These are phyloP conservation scores for Collybia sordida DNA, from an alignment of 768 basidiomycete species.

Conservation along the genomic window DNA sequence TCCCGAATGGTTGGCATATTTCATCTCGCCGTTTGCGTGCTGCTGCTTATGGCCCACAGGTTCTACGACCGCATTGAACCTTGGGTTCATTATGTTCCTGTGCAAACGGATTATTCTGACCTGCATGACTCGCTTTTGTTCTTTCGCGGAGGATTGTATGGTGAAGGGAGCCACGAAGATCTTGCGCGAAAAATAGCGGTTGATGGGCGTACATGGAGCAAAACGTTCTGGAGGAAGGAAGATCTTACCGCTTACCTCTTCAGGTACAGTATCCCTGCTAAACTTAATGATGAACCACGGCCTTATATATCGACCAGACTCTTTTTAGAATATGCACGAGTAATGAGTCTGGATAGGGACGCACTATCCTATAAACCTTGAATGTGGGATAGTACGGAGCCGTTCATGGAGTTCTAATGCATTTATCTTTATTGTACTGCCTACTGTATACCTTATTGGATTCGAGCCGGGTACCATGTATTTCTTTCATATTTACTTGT, in stretches of 20 bases:
- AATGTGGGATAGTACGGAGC: no score
- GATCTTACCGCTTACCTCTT: conserved; percentile 55
- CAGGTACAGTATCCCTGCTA: conserved; percentile 30
- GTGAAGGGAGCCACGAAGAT: conserved; percentile 49
- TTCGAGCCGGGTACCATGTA: no score
- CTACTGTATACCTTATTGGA: no score
- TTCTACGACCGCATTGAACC: conserved; percentile 34
- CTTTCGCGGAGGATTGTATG: conserved; percentile 53
- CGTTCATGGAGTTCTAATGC: no score
- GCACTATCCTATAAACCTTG: conserved; percentile 30
- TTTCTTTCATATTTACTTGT: no score
- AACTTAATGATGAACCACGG: not conserved
- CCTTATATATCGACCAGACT: conserved; percentile 26
- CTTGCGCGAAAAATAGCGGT: conserved; percentile 33
- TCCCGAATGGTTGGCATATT: conserved; percentile 51
- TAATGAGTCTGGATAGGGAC: conserved; percentile 42
- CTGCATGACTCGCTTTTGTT: conserved; percentile 64
- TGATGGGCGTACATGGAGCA: conserved; percentile 29
- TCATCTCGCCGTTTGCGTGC: not conserved
- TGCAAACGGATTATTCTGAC: conserved; percentile 55
- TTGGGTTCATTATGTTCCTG: conserved; percentile 67
- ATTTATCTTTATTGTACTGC: no score
- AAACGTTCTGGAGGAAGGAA: conserved; percentile 48
- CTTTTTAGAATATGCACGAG: conserved; percentile 48
- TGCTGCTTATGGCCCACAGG: conserved; percentile 3